phyloP scores from a whole-genome alignment of 768 basidiomycete species.

The Kwoniella dendrophila region DNA sequence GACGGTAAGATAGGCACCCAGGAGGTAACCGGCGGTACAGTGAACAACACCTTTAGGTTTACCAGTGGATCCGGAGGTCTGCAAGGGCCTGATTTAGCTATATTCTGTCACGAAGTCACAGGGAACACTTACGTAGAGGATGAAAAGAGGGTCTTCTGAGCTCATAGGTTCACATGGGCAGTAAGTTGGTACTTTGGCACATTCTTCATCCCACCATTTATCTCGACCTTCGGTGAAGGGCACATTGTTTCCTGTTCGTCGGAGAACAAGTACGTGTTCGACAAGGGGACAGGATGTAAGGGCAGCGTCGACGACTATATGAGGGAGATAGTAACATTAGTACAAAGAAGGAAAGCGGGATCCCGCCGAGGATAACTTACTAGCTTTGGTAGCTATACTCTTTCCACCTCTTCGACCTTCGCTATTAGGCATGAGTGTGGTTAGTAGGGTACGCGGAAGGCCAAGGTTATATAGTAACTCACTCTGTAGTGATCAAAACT shows the following conservation, averaged over 20 bases:
- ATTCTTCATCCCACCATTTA: slow-evolving; percentile 96
- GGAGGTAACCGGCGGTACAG: slow-evolving; percentile 69
- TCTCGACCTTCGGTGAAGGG: slow-evolving; percentile 82
- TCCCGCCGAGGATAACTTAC: slow-evolving; percentile 26
- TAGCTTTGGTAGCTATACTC: slow-evolving; percentile 68
- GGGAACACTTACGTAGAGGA: slow-evolving; percentile 79
- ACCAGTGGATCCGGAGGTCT: slow-evolving; percentile 93
- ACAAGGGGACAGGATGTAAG: slow-evolving; percentile 80
- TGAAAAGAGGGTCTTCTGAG: slow-evolving; percentile 95
- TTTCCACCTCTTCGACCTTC: slow-evolving; percentile 94
- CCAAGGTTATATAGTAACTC: too few species aligned
- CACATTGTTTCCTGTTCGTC: slow-evolving; percentile 80
- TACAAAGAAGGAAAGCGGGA: not conserved
- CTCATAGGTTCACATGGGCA: slow-evolving; percentile 86
- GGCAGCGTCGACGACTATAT: slow-evolving; percentile 82
- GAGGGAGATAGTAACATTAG: not conserved
- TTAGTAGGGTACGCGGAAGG: too few species aligned
- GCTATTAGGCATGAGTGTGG: slow-evolving; percentile 26
- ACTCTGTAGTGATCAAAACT: slow-evolving; percentile 91
- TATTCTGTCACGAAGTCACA: not conserved
- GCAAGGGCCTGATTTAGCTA: not conserved
- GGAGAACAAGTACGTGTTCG: slow-evolving; percentile 86
- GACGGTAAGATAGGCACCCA: slow-evolving; percentile 85
- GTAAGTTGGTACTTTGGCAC: slow-evolving; percentile 76
- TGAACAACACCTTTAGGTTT: slow-evolving; percentile 95